Base-by-base conservation (phyloP, 176 grass and related monocot genomes). In the Lolium rigidum region DNA sequence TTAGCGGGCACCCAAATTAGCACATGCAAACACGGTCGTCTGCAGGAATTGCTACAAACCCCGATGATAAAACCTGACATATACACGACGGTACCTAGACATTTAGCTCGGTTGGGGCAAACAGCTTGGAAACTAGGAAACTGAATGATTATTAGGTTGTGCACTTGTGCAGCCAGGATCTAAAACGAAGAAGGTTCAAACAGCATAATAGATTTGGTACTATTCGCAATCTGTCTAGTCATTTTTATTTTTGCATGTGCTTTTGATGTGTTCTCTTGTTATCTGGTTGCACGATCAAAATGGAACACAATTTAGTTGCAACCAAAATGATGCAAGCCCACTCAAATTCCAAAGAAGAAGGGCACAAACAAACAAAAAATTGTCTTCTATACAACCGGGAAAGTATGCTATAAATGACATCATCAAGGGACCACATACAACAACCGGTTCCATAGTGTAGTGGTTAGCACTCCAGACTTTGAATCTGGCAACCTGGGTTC, bases 391-490 rank as follows among this genome's bases (percentile, higher is more conserved):
- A 61, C 10, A 22, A n/a, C 59, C 9, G 3, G 20, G 60, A 26
- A 5, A 26, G 25, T 62, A 63, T 63, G 60, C 11, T 1, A 64
- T 13, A 64, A 64, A 64, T 64, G 61, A 28, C 61, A 64, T 28
- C 10, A 64, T 64, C 22, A 64, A 64, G 10, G 22, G 10, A 6
- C 24, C 61, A 64, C 61, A 64, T 26, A 64, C 22, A 14, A 14
- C 61, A 64, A 64, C 11, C 22, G 72, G 72, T 75, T 75, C 72
- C 48, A 75, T 75, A 48, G 95, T 95, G 93, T 98, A 95, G 95
- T 98, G 89, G 93, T 90, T 98, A 98, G 85, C 95, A 98, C 95
- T 98, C 95, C 87, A 93, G 93, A 98, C 91, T 98, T 93, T 98
- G 92, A 98, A 98, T 94, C 92, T 95, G 90, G 97, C 90, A 82